Evolutionary conservation across 140 eudicot species (phyloP).

Genomic region (Flaveria floridana): DNA sequence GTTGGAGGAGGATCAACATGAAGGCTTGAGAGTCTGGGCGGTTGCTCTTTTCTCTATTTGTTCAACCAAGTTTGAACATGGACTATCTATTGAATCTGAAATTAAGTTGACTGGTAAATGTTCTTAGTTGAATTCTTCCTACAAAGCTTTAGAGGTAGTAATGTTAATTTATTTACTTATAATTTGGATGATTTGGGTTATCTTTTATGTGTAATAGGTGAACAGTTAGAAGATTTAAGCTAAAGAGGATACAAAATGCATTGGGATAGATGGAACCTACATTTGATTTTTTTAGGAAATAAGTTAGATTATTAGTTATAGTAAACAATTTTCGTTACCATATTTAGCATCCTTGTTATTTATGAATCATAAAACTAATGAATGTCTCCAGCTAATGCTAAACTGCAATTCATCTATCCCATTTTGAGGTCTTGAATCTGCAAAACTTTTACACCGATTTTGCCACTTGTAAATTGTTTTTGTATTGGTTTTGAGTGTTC

Average conservation of each 20-base stretch:
- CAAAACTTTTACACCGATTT: background rate
- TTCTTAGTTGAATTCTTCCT: background rate
- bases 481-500: background rate
- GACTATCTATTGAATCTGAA: constrained; percentile 55
- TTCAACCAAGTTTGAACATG: constrained; percentile 51
- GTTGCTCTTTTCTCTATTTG: constrained; percentile 48
- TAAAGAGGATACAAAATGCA: background rate
- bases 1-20: constrained; percentile 48
- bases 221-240: background rate
- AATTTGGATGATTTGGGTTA: background rate
- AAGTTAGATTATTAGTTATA: background rate
- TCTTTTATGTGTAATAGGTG: background rate
- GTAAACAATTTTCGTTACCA: background rate
- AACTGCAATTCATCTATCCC: background rate
- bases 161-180: background rate
- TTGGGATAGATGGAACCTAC: background rate
- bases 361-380: background rate
- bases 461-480: background rate
- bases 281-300: background rate
- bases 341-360: background rate
- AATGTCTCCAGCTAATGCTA: background rate
- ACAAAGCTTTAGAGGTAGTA: background rate
- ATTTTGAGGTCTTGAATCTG: background rate
- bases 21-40: constrained; percentile 54
- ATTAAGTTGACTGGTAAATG: constrained; percentile 54